A percentile compares a stretch with the other conserved stretches of the same genome.
phyloP scores from a whole-genome alignment of 805 yeast genomes.

The Kluyveromyces wickerhamii region DNA sequence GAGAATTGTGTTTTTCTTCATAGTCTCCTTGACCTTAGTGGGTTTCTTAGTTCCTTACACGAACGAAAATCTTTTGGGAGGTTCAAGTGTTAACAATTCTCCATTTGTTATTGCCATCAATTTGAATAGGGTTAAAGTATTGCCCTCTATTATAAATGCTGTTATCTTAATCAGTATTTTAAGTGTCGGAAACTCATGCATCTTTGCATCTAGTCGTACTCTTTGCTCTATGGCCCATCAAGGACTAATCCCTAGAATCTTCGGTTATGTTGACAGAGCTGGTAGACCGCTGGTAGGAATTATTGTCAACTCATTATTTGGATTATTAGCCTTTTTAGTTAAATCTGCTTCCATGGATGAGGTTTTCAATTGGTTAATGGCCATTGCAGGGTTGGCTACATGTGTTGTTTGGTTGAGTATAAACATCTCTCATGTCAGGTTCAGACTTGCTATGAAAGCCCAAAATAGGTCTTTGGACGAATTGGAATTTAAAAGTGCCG shows the following conservation, averaged over 20 bases:
- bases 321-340: slow-evolving; percentile 46
- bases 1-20: slow-evolving; percentile 51
- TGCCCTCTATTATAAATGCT: slow-evolving; percentile 51
- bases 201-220: slow-evolving; percentile 46
- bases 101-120: slow-evolving; percentile 56
- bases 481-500: slow-evolving; percentile 18
- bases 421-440: slow-evolving; percentile 45
- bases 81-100: slow-evolving; percentile 46
- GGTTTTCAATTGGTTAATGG: slow-evolving; percentile 51
- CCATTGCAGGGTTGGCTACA: slow-evolving; percentile 49
- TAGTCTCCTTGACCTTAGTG: slow-evolving; percentile 45
- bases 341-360: slow-evolving; percentile 40
- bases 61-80: slow-evolving; percentile 43
- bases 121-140: slow-evolving; percentile 46
- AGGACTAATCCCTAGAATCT: slow-evolving; percentile 42
- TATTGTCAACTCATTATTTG: slow-evolving; percentile 35
- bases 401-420: slow-evolving; percentile 53
- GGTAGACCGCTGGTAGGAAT: slow-evolving; percentile 51
- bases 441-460: slow-evolving; percentile 47
- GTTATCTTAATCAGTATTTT: slow-evolving; percentile 47
- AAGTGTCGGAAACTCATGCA: slow-evolving; percentile 48
- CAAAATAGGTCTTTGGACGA: slow-evolving; percentile 21
- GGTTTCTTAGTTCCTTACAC: slow-evolving; percentile 51
- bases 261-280: slow-evolving; percentile 38
- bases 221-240: slow-evolving; percentile 44